These are phyloP conservation scores for Colletotrichum incanum DNA, from an alignment of 2,329 filamentous ascomycete species.

Conservation along the genomic window DNA sequence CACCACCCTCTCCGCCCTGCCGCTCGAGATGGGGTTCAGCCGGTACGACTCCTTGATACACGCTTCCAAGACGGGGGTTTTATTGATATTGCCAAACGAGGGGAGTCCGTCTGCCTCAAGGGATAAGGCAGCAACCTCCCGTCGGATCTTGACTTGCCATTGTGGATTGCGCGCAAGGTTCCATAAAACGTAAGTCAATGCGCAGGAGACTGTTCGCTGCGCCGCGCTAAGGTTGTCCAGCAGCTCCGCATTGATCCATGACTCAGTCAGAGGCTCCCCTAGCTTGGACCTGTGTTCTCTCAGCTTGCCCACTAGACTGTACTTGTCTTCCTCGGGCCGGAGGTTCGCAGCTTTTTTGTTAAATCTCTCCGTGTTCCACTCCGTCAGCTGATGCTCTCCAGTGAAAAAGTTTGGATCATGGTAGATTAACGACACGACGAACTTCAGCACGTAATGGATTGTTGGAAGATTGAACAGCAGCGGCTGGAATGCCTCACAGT, in stretches of 20 bases:
- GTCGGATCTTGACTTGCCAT: not conserved
- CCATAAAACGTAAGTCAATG: not conserved
- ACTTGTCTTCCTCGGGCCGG: too few relatives aligned
- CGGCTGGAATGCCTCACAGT: not conserved
- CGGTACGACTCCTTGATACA: constrained; percentile 12
- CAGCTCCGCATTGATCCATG: not conserved
- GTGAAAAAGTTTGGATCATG: too few relatives aligned
- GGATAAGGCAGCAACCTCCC: not conserved
- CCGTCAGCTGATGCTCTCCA: too few relatives aligned
- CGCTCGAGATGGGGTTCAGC: constrained; percentile 4
- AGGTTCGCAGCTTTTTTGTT: too few relatives aligned
- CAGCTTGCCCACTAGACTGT: too few relatives aligned
- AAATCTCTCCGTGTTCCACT: too few relatives aligned
- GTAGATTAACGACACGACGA: too few relatives aligned
- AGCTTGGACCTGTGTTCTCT: too few relatives aligned
- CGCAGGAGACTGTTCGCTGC: not conserved
- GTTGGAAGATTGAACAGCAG: constrained; percentile 1
- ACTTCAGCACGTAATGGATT: not conserved
- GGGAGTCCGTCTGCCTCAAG: not conserved
- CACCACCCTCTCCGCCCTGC: not conserved
- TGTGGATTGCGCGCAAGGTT: not conserved
- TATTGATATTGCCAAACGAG: not conserved
- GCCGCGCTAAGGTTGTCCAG: not conserved
- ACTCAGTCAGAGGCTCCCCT: too few relatives aligned
- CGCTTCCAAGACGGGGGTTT: constrained; percentile 5